Evolutionary conservation across 176 grass and related monocot genomes (phyloP), one percentile per base, ranked within the genome.

Genomic region (Raddia distichophylla): DNA sequence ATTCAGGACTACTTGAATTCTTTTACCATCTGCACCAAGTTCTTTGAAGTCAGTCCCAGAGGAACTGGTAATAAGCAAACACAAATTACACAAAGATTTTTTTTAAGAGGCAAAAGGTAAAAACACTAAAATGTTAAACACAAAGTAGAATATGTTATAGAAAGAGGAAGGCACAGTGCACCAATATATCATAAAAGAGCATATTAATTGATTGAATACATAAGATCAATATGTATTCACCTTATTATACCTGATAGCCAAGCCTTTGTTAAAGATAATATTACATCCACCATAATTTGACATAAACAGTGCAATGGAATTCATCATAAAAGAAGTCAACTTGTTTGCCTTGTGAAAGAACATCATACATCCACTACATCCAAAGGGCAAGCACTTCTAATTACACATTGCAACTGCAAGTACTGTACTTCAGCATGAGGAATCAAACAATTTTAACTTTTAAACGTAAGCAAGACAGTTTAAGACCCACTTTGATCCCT

Each of bases 331-430:
- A 98, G 68, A 98, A 98, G 15, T 90, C 81, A 80, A 93, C 90
- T 86, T 98, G 81, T 18, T 91, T 87, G 78, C 95, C 88, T 86
- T 86, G 78, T 75, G 87, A 91, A 84, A 98, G 95, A 67, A 93
- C 92, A 74, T 32, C 14, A 62, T 98, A 84, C 89, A 98, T 98
- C 95, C 95, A 98, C 92, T 94, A 88, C 90, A 91, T 73, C 72
- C 65, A 79, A 80, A 89, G 60, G 75, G 5, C 59, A 89, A 32
- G 34, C 20, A 45, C 4, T 43, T 33, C 44, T 73, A 70, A 11
- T 77, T 62, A 60, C 64, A 18, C 51, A 45, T 16, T 67, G 17
- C 50, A 84, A 22, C 16, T 77, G 40, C 18, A 53, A 78, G 0
- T 47, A 19, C 9, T 7, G 20, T 7, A 15, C 14, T 67, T 54